A percentile compares a stretch with the other conserved stretches of the same genome.
Conservation (phyloP, 140 eudicot genomes). For the Bidens hawaiensis region DNA sequence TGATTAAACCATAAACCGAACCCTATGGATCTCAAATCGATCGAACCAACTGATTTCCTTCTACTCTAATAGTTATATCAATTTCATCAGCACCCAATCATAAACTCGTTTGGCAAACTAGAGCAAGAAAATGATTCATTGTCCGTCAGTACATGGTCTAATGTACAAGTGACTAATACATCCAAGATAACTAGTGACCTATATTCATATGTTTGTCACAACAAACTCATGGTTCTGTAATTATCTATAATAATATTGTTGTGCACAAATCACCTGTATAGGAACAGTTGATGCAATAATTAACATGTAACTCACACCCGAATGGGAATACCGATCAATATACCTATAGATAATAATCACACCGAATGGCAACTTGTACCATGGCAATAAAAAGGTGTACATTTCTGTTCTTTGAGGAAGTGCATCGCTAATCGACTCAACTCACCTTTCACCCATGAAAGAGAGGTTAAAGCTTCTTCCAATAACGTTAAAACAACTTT, state of each 20-base stretch:
- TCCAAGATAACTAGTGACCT: background rate
- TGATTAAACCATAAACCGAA: background rate
- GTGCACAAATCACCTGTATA: background rate
- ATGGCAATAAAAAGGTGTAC: background rate
- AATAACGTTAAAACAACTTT: background rate
- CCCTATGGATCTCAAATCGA: background rate
- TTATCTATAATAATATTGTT: background rate
- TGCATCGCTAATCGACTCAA: background rate
- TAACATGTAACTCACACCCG: background rate
- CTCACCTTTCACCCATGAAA: conserved; percentile 3
- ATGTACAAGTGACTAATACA: background rate
- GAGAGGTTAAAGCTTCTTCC: background rate
- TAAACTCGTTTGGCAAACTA: background rate
- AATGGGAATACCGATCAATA: background rate
- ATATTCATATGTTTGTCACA: background rate
- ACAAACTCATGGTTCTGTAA: background rate
- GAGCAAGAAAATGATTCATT: background rate
- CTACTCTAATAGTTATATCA: background rate
- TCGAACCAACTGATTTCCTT: background rate
- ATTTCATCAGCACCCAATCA: background rate
- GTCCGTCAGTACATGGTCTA: background rate
- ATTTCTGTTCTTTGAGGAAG: background rate
- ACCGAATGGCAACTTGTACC: background rate
- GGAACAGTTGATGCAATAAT: background rate
- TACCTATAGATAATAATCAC: background rate